Percentiles rank a stretch among this genome's conserved stretches.
These are phyloP conservation scores for Colletotrichum phormii DNA, from an alignment of 2,329 filamentous ascomycete genomes.

Conservation along the genomic window DNA sequence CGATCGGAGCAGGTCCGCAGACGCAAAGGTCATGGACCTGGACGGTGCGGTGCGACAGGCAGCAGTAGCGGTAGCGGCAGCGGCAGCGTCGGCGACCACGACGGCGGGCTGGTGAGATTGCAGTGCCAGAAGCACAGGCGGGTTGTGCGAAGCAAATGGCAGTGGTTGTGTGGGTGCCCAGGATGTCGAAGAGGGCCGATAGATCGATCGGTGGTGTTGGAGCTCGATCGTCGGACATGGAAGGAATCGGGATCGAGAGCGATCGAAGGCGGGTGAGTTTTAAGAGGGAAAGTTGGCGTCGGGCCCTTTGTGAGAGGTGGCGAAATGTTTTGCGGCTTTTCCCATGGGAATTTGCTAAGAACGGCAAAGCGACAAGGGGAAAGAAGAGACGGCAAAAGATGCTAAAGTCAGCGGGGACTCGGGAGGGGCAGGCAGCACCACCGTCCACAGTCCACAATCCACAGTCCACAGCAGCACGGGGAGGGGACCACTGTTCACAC, in stretches of 20 bases:
- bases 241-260: slow-evolving; percentile 30
- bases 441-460: too few species aligned
- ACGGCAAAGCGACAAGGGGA: not conserved
- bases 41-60: not conserved
- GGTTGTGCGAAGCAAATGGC: not conserved
- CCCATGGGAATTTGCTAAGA: not conserved
- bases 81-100: not conserved
- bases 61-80: not conserved
- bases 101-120: not conserved
- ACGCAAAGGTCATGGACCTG: not conserved
- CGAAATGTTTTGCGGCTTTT: not conserved
- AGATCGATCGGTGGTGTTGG: slow-evolving; percentile 2
- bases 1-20: not conserved
- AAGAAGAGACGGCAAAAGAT: not conserved
- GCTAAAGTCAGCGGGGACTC: slow-evolving; percentile 3
- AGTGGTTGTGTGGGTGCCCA: not conserved
- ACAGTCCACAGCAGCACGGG: too few species aligned
- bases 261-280: not conserved
- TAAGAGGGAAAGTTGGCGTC: slow-evolving; percentile 6
- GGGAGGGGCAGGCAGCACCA: too few species aligned
- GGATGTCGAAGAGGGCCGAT: not conserved
- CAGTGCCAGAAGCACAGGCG: not conserved
- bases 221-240: slow-evolving; percentile 21
- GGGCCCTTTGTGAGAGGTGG: not conserved
- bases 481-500: not conserved